These are phyloP conservation scores for Trichoderma atrobrunneum DNA, from an alignment of 2,329 filamentous ascomycete species.

Conservation along the genomic window DNA sequence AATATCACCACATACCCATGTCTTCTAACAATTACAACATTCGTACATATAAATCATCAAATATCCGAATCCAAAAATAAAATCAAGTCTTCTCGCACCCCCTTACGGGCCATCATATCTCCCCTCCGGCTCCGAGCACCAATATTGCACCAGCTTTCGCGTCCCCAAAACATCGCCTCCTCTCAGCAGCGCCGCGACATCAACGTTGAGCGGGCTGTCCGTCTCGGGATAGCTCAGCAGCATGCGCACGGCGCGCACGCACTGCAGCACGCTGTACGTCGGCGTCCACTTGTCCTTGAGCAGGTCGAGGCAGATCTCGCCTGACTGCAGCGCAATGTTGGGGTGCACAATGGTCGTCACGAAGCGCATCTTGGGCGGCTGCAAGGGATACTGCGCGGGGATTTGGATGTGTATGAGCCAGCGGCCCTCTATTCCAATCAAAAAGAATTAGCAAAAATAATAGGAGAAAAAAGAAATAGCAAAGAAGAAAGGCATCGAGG, in stretches of 20 bases:
- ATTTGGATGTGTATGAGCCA: conserved; percentile 81
- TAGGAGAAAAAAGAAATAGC: neutral
- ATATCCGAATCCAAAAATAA: neutral
- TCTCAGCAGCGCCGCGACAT: conserved; percentile 68
- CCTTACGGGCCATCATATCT: conserved; percentile 37
- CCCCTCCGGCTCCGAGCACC: conserved; percentile 47
- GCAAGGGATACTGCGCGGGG: conserved; percentile 73
- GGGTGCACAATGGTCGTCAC: conserved; percentile 82
- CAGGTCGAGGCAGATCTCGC: conserved; percentile 92
- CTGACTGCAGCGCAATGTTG: conserved; percentile 67
- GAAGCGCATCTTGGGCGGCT: conserved; percentile 76
- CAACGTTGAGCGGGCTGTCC: conserved; percentile 75
- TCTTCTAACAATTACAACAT: neutral
- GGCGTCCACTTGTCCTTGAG: conserved; percentile 79
- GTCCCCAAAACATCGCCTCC: conserved; percentile 67
- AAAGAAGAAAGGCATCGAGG: neutral
- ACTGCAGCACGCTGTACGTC: conserved; percentile 75
- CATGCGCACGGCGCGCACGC: conserved; percentile 69
- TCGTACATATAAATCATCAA: neutral
- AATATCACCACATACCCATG: neutral
- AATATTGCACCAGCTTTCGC: conserved; percentile 68
- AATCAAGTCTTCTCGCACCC: neutral
- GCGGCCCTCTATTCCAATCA: conserved; percentile 54
- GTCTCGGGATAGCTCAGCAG: conserved; percentile 63
- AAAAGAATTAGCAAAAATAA: neutral